Evolutionary conservation across 1,139 yeast species (phyloP), one percentile per base, ranked within the genome.

Genomic region (Sporopachydermia cereana): DNA sequence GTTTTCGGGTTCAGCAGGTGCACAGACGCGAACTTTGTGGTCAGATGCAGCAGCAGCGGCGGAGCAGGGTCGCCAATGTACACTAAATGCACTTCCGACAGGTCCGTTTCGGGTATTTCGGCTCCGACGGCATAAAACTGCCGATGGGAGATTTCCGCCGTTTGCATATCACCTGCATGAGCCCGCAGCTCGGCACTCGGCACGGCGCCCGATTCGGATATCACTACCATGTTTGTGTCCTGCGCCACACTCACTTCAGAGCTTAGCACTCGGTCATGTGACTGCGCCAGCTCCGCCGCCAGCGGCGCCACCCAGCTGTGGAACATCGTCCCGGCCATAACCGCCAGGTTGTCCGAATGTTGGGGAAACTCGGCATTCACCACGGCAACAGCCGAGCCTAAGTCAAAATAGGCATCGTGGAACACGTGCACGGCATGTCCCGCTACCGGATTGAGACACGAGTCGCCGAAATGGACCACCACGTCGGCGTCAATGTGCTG

Each of bases 401-500:
- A 17, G 49, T 79, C 71, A 24, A 79, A 49, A 16, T 59, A 60
- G 0, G 93, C 89, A 46, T 67, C 70, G 1, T 95, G 95, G 59
- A 85, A 76, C 0, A 84, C 81, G 57, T 84, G 88, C 0, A 79
- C 74, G 77, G 3, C 39, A 9, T 5, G 14, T 5, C 34, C 29
- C 20, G 53, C 42, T 3, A 85, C 79, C 0, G 89, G 82, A 53
- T 84, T 88, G 55, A 91, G 64, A 61, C 98, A 91, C 0, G 97
- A 93, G 58, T 86, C 94, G 2, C 99, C 99, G 61, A 88, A 86
- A 61, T 91, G 98, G 1, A 89, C 78, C 25, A 93, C 86, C 9
- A 84, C 64, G 51, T 89, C 95, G 21, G 95, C 91, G 4, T 68
- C 60, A 12, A 91, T 95, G 62, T 91, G 99, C 56, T 84, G 89